phyloP scores from a whole-genome alignment of 2,329 filamentous ascomycete species.

The Fusarium sp. region DNA sequence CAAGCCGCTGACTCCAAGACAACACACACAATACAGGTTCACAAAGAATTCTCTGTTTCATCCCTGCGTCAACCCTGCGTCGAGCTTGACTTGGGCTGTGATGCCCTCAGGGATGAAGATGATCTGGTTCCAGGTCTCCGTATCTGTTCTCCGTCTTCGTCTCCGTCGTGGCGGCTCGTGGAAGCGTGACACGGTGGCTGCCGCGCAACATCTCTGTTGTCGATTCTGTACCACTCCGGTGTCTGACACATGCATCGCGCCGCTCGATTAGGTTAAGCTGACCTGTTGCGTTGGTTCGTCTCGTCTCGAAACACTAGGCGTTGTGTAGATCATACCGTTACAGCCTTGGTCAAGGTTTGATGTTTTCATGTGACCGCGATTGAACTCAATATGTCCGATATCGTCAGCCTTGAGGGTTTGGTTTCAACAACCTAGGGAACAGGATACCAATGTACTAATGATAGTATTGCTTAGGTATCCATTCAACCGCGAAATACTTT shows the following conservation, averaged over 20 bases:
- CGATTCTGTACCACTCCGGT: conserved; percentile 19
- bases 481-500: neutral
- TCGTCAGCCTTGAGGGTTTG: neutral
- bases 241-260: conserved; percentile 16
- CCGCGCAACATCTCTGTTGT: conserved; percentile 7
- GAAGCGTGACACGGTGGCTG: conserved; percentile 16
- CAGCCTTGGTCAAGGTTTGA: neutral
- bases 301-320: conserved; percentile 9
- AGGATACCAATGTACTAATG: neutral
- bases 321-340: neutral
- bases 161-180: conserved; percentile 1
- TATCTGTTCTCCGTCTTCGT: neutral
- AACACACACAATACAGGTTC: conserved; percentile 7
- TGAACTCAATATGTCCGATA: neutral
- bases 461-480: no score
- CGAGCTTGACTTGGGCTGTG: conserved; percentile 1
- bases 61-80: conserved; percentile 35
- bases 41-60: conserved; percentile 25
- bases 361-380: neutral
- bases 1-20: conserved; percentile 18
- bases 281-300: neutral
- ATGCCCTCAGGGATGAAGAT: neutral
- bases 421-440: neutral
- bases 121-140: neutral
- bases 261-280: conserved; percentile 4